Evolutionary conservation across 352 stramenopile species (phyloP).

Genomic region (Phytophthora vignae): DNA sequence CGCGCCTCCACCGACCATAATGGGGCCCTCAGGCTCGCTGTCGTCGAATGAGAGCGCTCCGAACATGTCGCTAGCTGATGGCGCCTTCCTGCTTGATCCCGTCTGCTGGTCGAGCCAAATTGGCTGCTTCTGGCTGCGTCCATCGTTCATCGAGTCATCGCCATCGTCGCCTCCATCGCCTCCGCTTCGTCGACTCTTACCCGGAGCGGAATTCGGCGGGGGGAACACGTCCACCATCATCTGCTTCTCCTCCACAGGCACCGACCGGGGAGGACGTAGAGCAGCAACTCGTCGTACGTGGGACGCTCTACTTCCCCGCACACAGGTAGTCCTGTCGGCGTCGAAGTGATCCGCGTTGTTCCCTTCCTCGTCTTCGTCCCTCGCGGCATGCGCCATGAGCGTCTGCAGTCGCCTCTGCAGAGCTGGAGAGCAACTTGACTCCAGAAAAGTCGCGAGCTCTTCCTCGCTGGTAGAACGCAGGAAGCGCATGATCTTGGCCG

Average conservation of each 20-base stretch:
- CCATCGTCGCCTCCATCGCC: constrained; percentile 14
- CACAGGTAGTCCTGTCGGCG: constrained; percentile 58
- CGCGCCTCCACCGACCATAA: constrained; percentile 57
- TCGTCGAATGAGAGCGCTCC: constrained; percentile 33
- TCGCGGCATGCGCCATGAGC: constrained; percentile 41
- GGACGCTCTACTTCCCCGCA: constrained; percentile 74
- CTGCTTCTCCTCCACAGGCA: constrained; percentile 73
- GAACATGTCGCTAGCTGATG: constrained; percentile 16
- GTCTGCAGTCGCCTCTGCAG: constrained; percentile 65
- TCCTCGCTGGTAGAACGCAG: constrained; percentile 44
- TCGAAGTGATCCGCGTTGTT: constrained; percentile 70
- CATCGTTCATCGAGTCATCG: constrained; percentile 50
- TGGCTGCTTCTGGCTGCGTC: constrained; percentile 40
- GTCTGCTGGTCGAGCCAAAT: constrained; percentile 66
- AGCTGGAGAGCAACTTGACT: constrained; percentile 62
- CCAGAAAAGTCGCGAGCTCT: constrained; percentile 56
- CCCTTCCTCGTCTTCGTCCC: constrained; percentile 42
- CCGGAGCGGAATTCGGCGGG: constrained; percentile 71
- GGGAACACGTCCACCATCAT: constrained; percentile 71
- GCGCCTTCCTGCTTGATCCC: constrained; percentile 30
- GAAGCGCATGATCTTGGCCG: constrained; percentile 55
- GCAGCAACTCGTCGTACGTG: constrained; percentile 79
- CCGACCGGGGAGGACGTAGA: constrained; percentile 65
- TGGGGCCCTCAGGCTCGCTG: constrained; percentile 35
- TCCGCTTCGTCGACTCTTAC: constrained; percentile 51